phyloP scores from a whole-genome alignment of 768 basidiomycete species.

The Serendipita sp. region DNA sequence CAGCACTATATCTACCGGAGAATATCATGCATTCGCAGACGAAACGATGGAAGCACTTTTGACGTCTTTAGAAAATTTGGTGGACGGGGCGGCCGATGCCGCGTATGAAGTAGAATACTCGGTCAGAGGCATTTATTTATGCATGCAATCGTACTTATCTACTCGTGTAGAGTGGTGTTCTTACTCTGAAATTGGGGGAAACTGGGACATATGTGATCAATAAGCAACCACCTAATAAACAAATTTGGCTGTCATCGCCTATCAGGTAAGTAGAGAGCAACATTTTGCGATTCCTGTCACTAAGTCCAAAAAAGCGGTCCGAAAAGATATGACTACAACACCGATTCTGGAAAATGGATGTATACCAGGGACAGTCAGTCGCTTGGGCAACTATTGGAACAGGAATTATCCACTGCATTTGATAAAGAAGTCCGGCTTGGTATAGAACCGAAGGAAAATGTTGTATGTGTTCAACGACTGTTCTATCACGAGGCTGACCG shows the following conservation, averaged over 20 bases:
- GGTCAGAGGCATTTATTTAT: conserved; percentile 30
- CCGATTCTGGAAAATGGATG: conserved; percentile 45
- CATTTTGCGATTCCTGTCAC: background rate
- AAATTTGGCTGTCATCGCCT: conserved; percentile 91
- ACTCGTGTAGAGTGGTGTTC: conserved; percentile 64
- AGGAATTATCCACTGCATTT: conserved; percentile 41
- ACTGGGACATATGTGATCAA: conserved; percentile 89
- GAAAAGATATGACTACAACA: conserved; percentile 73
- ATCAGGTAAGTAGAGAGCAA: conserved; percentile 37
- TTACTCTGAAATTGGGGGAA: conserved; percentile 61
- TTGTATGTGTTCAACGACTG: no score
- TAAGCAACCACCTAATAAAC: conserved; percentile 94
- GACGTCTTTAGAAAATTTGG: conserved; percentile 52
- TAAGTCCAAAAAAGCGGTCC: conserved; percentile 47
- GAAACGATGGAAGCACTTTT: conserved; percentile 60
- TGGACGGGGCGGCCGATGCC: conserved; percentile 42
- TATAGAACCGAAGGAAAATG: background rate
- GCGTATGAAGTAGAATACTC: conserved; percentile 78
- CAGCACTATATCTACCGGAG: conserved; percentile 32
- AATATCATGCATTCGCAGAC: conserved; percentile 61
- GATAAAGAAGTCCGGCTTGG: conserved; percentile 17
- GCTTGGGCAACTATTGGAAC: conserved; percentile 45
- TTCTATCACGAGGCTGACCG: no score
- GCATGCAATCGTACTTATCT: background rate
- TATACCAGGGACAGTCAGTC: conserved; percentile 52